phyloP scores from a whole-genome alignment of 2,329 filamentous ascomycete genomes.

The Fusarium incarnatum region DNA sequence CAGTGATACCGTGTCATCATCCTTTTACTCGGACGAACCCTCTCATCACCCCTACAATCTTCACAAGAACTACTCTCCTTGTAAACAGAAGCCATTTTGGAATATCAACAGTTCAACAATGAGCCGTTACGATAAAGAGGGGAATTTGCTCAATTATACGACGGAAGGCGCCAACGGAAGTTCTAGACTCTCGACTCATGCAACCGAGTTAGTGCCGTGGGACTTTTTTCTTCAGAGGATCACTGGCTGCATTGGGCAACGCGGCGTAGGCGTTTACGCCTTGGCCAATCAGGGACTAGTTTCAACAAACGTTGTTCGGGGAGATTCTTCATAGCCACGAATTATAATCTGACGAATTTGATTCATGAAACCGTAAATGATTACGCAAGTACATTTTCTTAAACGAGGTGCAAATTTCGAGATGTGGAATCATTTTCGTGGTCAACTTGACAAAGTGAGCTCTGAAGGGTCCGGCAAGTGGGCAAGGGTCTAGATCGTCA shows the following conservation, averaged over 20 bases:
- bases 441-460: background rate
- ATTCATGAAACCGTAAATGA: background rate
- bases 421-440: background rate
- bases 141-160: background rate
- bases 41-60: background rate
- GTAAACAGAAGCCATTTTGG: background rate
- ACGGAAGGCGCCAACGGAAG: background rate
- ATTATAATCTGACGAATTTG: background rate
- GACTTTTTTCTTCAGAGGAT: background rate
- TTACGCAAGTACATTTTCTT: background rate
- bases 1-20: background rate
- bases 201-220: background rate
- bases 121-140: background rate
- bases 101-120: background rate
- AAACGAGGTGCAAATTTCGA: background rate
- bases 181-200: background rate
- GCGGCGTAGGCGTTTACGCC: background rate
- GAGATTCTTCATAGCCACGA: background rate
- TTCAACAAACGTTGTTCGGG: background rate
- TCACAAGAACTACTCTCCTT: background rate
- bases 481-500: background rate
- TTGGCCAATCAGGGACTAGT: background rate
- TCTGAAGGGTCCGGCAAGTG: background rate
- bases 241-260: background rate
- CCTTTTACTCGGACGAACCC: background rate